phyloP scores from a whole-genome alignment of 371 early-diverging fungal species.

The Mucor piriformis region DNA sequence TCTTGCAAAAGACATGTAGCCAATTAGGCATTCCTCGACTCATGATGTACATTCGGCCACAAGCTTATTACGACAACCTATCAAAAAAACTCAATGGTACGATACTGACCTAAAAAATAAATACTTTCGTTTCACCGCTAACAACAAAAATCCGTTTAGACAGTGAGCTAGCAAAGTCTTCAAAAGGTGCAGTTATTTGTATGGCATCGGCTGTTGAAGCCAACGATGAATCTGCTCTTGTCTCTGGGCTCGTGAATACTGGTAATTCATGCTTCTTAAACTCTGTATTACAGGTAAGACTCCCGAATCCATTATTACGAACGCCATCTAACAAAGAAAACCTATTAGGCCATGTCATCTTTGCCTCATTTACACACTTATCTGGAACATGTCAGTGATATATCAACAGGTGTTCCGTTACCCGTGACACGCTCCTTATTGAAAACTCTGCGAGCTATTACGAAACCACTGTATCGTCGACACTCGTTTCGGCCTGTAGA shows the following conservation, averaged over 20 bases:
- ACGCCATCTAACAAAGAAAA: too few species aligned
- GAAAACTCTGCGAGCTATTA: conserved; percentile 34
- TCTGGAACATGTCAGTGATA: conserved; percentile 28
- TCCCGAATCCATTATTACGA: not conserved
- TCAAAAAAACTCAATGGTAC: conserved; percentile 22
- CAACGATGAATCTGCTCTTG: conserved; percentile 18
- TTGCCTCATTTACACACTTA: conserved; percentile 39
- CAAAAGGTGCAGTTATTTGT: conserved; percentile 21
- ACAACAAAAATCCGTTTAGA: too few species aligned
- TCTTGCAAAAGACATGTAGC: conserved; percentile 10
- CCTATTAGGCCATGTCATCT: conserved; percentile 40
- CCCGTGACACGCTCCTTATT: conserved; percentile 45
- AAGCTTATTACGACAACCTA: conserved; percentile 25
- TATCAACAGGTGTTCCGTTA: conserved; percentile 16
- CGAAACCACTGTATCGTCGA: conserved; percentile 31
- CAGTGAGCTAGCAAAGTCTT: conserved; percentile 15
- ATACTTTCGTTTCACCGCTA: not conserved
- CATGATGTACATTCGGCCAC: conserved; percentile 24
- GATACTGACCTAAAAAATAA: not conserved
- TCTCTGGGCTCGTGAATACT: conserved; percentile 76
- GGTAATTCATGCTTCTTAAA: conserved; percentile 94
- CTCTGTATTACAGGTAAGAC: conserved; percentile 76
- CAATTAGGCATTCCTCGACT: conserved; percentile 18
- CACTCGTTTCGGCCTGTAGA: conserved; percentile 40
- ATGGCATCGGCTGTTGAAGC: conserved; percentile 12